Percentiles rank a stretch among this genome's conserved stretches.
phyloP scores from a whole-genome alignment of 352 stramenopile genomes.

The Pythium monospermum region DNA sequence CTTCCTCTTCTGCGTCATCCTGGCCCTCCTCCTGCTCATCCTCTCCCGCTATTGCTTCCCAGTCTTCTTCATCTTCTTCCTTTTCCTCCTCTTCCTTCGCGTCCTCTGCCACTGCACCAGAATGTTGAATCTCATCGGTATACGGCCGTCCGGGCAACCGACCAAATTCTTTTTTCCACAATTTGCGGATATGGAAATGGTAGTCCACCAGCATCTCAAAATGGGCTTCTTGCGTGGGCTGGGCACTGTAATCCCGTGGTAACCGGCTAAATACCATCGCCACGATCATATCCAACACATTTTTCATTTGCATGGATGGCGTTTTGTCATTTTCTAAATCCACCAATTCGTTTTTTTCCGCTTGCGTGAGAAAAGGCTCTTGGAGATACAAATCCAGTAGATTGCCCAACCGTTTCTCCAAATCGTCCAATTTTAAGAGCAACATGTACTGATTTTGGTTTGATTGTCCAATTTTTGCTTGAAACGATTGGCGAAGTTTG shows the following conservation, averaged over 20 bases:
- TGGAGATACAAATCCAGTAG: slow-evolving; percentile 57
- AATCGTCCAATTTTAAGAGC: slow-evolving; percentile 74
- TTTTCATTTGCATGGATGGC: slow-evolving; percentile 26
- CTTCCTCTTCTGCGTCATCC: slow-evolving; percentile 7
- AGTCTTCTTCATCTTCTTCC: slow-evolving; percentile 4
- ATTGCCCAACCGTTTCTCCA: slow-evolving; percentile 58
- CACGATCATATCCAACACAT: slow-evolving; percentile 84
- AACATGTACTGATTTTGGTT: slow-evolving; percentile 43
- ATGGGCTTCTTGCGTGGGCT: slow-evolving; percentile 55
- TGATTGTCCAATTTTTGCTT: slow-evolving; percentile 42
- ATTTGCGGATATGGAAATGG: slow-evolving; percentile 68
- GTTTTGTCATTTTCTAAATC: slow-evolving; percentile 9
- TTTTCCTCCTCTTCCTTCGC: slow-evolving; percentile 7
- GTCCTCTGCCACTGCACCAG: neutral
- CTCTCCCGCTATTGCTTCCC: slow-evolving; percentile 14
- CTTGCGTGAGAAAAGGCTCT: slow-evolving; percentile 39
- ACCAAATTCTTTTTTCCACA: slow-evolving; percentile 86
- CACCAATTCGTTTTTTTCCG: slow-evolving; percentile 18
- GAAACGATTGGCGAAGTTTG: slow-evolving; percentile 64
- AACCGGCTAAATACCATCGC: slow-evolving; percentile 83
- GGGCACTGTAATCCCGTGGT: slow-evolving; percentile 50
- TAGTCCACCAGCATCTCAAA: slow-evolving; percentile 73
- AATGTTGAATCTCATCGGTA: slow-evolving; percentile 13
- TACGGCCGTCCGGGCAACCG: slow-evolving; percentile 38
- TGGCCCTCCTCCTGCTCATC: slow-evolving; percentile 12